phyloP scores from a whole-genome alignment of 1,284 basidiomycete species.

The Omphalotus olearius region DNA sequence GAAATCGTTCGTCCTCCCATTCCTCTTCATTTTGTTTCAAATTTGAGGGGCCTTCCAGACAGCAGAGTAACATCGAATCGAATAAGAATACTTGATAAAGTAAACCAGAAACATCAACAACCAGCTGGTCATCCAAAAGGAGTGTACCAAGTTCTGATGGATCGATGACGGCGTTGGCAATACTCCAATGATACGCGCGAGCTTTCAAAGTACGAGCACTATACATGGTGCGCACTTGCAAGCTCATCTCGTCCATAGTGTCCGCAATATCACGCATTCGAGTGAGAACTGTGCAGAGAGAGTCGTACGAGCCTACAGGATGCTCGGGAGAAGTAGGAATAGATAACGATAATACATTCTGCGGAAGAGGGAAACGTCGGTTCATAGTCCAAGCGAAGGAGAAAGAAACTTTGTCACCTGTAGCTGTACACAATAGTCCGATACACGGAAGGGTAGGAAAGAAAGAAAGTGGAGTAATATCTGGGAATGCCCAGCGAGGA shows the following conservation, averaged over 20 bases:
- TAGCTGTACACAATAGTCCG: constrained; percentile 26
- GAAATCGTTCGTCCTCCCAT: constrained; percentile 9
- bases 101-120: constrained; percentile 20
- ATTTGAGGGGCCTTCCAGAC: constrained; percentile 18
- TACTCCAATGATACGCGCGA: constrained; percentile 22
- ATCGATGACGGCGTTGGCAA: constrained; percentile 19
- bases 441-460: constrained; percentile 26
- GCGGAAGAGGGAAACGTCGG: background rate
- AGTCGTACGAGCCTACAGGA: constrained; percentile 20
- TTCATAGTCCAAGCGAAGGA: background rate
- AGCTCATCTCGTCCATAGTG: constrained; percentile 30
- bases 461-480: constrained; percentile 26
- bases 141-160: constrained; percentile 26
- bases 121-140: constrained; percentile 29
- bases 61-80: constrained; percentile 30
- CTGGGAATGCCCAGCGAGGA: constrained; percentile 19
- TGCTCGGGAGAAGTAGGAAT: constrained; percentile 21
- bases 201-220: constrained; percentile 21
- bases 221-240: constrained; percentile 29
- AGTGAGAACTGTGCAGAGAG: constrained; percentile 27
- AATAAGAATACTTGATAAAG: constrained; percentile 30
- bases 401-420: constrained; percentile 19
- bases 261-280: constrained; percentile 25
- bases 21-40: constrained; percentile 1
- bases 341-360: constrained; percentile 27